Evolutionary conservation across 257 asterid genomes (phyloP).

Genomic region (Eustoma russellianum): DNA sequence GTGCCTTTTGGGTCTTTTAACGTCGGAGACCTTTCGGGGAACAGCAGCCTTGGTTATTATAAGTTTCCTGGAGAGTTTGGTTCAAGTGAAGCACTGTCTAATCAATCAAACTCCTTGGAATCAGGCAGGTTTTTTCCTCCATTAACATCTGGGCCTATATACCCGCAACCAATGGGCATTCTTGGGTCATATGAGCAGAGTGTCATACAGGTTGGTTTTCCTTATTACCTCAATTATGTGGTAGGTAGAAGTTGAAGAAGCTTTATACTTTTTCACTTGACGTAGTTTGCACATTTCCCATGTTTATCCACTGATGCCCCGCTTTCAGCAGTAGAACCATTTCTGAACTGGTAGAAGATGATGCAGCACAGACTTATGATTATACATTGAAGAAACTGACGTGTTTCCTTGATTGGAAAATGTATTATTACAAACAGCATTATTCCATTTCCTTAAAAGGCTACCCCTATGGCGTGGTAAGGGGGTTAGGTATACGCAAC

Average conservation of each 20-base stretch:
- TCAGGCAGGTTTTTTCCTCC: slow-evolving; percentile 73
- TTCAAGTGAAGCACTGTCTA: slow-evolving; percentile 55
- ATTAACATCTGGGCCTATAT: slow-evolving; percentile 65
- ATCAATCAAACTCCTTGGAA: slow-evolving; percentile 55
- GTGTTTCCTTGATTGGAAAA: too few species aligned
- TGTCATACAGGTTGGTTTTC: slow-evolving; percentile 67
- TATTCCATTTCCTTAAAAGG: too few species aligned
- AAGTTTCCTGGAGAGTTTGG: slow-evolving; percentile 74
- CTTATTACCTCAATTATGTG: neutral
- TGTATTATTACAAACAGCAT: too few species aligned
- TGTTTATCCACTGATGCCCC: too few species aligned
- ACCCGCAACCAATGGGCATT: slow-evolving; percentile 80
- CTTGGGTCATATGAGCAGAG: slow-evolving; percentile 93
- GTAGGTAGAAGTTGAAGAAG: neutral
- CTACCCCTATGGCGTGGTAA: too few species aligned
- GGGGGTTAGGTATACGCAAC: too few species aligned
- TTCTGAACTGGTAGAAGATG: too few species aligned
- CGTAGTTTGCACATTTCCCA: too few species aligned
- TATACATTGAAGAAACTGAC: too few species aligned
- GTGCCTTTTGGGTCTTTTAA: slow-evolving; percentile 80
- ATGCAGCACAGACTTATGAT: too few species aligned
- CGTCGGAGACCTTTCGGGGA: slow-evolving; percentile 79
- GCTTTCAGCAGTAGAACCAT: too few species aligned
- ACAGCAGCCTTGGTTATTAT: slow-evolving; percentile 64
- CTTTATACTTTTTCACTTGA: neutral